Conservation (phyloP, 805 yeast species). For the Wickerhamiella musiphila region DNA sequence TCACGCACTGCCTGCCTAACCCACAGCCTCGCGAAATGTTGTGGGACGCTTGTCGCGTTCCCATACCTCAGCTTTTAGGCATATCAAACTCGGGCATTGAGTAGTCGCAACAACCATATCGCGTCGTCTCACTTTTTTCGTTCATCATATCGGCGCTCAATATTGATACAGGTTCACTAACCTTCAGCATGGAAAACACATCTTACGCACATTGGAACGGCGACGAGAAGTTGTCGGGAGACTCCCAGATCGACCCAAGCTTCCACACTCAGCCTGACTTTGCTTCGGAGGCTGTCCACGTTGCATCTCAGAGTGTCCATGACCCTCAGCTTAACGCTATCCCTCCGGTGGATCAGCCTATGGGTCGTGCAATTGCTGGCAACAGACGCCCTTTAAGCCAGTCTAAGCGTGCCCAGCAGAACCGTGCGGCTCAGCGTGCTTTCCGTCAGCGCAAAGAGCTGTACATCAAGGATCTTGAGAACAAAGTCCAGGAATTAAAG, state of each 20-base stretch:
- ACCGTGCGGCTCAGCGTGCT: constrained; percentile 81
- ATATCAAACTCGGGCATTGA: no score
- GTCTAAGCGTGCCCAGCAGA: constrained; percentile 81
- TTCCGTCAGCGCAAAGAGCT: constrained; percentile 73
- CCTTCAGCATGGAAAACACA: constrained; percentile 13
- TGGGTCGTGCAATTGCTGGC: constrained; percentile 15
- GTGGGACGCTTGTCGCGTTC: no score
- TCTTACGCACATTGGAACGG: constrained; percentile 17
- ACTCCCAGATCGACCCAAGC: constrained; percentile 17
- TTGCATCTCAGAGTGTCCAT: constrained; percentile 16
- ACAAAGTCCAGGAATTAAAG: constrained; percentile 45
- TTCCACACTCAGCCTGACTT: constrained; percentile 16
- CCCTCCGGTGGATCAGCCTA: constrained; percentile 18
- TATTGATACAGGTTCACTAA: no score
- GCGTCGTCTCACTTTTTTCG: no score
- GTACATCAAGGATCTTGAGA: constrained; percentile 64
- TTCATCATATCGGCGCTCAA: no score
- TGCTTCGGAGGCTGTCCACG: constrained; percentile 19
- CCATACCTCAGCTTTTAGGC: no score
- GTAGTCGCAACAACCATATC: no score
- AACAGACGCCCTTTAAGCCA: constrained; percentile 32
- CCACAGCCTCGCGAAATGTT: no score
- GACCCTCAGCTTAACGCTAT: constrained; percentile 14
- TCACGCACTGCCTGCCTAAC: no score
- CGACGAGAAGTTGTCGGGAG: constrained; percentile 16